A percentile compares a stretch with the other conserved stretches of the same genome.
These are phyloP conservation scores for Papiliotrema terrestris DNA, from an alignment of 1,284 basidiomycete species.

Conservation along the genomic window DNA sequence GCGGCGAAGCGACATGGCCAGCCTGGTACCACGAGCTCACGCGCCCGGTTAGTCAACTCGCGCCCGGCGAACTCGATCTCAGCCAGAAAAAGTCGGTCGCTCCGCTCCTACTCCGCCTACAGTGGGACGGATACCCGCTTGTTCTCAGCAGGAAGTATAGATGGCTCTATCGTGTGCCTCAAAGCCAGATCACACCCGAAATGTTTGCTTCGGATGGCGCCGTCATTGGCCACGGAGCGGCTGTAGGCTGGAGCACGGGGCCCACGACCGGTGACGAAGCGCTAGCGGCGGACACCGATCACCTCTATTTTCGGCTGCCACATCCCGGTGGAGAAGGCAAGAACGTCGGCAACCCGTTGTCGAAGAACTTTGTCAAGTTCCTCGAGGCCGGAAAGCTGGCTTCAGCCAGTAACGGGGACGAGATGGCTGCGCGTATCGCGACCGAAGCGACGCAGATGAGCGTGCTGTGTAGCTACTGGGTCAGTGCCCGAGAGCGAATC, in stretches of 20 bases:
- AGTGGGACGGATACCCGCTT: slow-evolving; percentile 84
- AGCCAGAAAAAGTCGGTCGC: slow-evolving; percentile 81
- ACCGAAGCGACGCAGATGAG: slow-evolving; percentile 86
- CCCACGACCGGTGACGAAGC: slow-evolving; percentile 17
- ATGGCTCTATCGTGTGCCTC: slow-evolving; percentile 81
- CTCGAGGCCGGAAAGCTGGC: slow-evolving; percentile 80
- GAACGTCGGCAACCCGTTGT: slow-evolving; percentile 89
- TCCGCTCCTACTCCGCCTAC: slow-evolving; percentile 78
- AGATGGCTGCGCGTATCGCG: slow-evolving; percentile 64
- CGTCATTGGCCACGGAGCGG: background rate
- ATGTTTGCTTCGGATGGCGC: slow-evolving; percentile 50
- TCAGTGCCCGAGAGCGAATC: slow-evolving; percentile 87
- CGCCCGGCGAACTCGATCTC: slow-evolving; percentile 63
- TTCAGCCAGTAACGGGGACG: slow-evolving; percentile 39
- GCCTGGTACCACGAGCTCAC: slow-evolving; percentile 96
- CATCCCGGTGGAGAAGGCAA: slow-evolving; percentile 92
- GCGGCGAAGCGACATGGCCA: slow-evolving; percentile 56
- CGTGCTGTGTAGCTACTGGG: slow-evolving; percentile 96
- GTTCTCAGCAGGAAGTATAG: slow-evolving; percentile 84
- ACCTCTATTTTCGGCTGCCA: slow-evolving; percentile 81
- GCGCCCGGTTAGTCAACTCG: slow-evolving; percentile 35
- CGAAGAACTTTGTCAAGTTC: slow-evolving; percentile 84
- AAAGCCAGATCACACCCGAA: slow-evolving; percentile 55
- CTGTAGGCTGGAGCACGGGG: slow-evolving; percentile 11
- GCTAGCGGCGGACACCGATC: slow-evolving; percentile 18